Evolutionary conservation across 2,329 filamentous ascomycete genomes (phyloP).

Genomic region (Ophiostoma tasmaniense): DNA sequence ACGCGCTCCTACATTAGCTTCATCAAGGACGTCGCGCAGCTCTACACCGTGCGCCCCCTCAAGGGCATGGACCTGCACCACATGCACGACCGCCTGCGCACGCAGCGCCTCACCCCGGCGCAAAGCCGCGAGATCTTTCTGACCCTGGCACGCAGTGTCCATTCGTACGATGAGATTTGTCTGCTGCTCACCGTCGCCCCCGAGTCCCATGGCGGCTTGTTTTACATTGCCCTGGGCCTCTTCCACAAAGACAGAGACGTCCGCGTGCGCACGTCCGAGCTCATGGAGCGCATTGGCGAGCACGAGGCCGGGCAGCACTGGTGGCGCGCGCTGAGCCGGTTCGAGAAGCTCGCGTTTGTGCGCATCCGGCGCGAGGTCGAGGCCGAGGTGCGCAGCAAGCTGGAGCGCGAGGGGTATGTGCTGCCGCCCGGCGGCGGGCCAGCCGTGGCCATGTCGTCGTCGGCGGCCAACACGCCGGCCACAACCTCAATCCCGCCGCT

Average conservation of each 20-base stretch:
- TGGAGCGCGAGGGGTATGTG: constrained; percentile 37
- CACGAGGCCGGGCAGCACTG: constrained; percentile 92
- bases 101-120: constrained; percentile 65
- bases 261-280: constrained; percentile 63
- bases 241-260: constrained; percentile 85
- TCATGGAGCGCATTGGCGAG: constrained; percentile 72
- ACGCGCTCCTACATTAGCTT: constrained; percentile 94
- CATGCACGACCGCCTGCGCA: constrained; percentile 82
- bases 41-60: constrained; percentile 58
- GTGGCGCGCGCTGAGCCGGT: constrained; percentile 78
- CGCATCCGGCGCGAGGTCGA: constrained; percentile 63
- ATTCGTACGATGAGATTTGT: constrained; percentile 76
- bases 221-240: constrained; percentile 81
- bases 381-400: constrained; percentile 39
- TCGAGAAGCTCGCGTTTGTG: constrained; percentile 78
- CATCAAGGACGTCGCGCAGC: constrained; percentile 67
- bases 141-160: constrained; percentile 65
- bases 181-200: constrained; percentile 75
- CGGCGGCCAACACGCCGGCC: not conserved
- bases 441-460: not conserved
- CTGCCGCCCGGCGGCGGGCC: constrained; percentile 20
- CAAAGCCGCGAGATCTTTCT: constrained; percentile 81
- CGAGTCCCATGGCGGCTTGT: constrained; percentile 78
- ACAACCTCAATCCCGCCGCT: not conserved
- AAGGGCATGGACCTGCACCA: constrained; percentile 83